Percentiles rank a stretch among this genome's conserved stretches.
Conservation (phyloP, 345 rosid species). For the Ailanthus altissimus region DNA sequence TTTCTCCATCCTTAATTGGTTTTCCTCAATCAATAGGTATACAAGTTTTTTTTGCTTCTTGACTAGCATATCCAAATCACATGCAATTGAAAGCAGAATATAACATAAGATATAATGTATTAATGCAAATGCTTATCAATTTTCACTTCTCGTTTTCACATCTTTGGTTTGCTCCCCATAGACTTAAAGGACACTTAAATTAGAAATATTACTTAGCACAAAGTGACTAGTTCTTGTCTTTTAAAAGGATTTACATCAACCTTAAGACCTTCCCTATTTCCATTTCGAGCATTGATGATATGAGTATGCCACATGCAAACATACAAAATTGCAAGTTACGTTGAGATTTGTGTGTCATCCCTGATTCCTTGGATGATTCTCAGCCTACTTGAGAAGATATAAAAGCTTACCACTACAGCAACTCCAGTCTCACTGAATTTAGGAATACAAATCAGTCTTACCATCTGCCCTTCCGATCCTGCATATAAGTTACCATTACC, state of each 20-base stretch:
- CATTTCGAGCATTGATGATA: not conserved
- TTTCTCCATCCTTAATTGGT: too few species aligned
- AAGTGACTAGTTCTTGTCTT: not conserved
- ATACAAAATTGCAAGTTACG: conserved; percentile 2
- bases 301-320: not conserved
- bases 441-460: conserved; percentile 75
- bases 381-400: not conserved
- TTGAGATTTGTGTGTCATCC: not conserved
- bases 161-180: not conserved
- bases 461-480: conserved; percentile 83
- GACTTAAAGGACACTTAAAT: not conserved
- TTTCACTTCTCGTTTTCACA: not conserved
- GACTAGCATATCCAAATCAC: too few species aligned
- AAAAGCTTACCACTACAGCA: conserved; percentile 73
- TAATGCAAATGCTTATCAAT: not conserved
- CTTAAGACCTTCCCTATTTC: not conserved
- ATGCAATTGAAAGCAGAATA: not conserved
- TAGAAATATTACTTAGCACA: not conserved
- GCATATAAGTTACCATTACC: conserved; percentile 27
- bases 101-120: not conserved
- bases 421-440: conserved; percentile 74
- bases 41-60: too few species aligned
- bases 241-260: not conserved
- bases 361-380: conserved; percentile 1
- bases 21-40: too few species aligned